phyloP scores from a whole-genome alignment of 345 rosid genomes.

The Moringa oleifera region DNA sequence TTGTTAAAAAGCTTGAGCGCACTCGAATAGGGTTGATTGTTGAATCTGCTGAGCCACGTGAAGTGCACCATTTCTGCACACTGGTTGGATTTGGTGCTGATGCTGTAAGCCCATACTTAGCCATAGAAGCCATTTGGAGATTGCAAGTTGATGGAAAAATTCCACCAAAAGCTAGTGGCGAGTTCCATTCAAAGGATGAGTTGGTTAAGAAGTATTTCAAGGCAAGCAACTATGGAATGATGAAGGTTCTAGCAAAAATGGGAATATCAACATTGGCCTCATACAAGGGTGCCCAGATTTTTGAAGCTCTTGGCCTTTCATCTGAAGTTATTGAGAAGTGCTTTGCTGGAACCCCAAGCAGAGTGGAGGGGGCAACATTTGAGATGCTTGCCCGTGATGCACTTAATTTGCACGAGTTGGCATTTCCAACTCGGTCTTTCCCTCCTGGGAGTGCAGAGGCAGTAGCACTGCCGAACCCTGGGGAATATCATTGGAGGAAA shows the following conservation, averaged over 20 bases:
- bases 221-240: conserved; percentile 99
- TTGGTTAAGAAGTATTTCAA: conserved; percentile 87
- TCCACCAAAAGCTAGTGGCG: conserved; percentile 81
- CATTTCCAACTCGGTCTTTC: conserved; percentile 62
- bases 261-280: conserved; percentile 98
- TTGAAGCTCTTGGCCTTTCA: conserved; percentile 97
- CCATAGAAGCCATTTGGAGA: conserved; percentile 81
- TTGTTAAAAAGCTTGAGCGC: conserved; percentile 84
- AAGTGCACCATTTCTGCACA: conserved; percentile 99
- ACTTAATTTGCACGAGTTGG: conserved; percentile 78
- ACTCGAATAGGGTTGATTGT: conserved; percentile 86
- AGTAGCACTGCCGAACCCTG: conserved; percentile 85
- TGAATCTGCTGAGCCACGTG: conserved; percentile 98
- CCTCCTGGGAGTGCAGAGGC: conserved; percentile 99
- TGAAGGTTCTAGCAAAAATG: conserved; percentile 99
- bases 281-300: conserved; percentile 98
- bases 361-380: conserved; percentile 99
- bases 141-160: conserved; percentile 94
- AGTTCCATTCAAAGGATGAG: conserved; percentile 79
- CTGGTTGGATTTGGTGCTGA: conserved; percentile 96
- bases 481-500: conserved; percentile 98
- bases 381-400: conserved; percentile 95
- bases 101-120: conserved; percentile 94
- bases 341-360: conserved; percentile 97
- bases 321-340: conserved; percentile 96